phyloP scores from a whole-genome alignment of 2,329 filamentous ascomycete genomes.

The Penicillium sp. region DNA sequence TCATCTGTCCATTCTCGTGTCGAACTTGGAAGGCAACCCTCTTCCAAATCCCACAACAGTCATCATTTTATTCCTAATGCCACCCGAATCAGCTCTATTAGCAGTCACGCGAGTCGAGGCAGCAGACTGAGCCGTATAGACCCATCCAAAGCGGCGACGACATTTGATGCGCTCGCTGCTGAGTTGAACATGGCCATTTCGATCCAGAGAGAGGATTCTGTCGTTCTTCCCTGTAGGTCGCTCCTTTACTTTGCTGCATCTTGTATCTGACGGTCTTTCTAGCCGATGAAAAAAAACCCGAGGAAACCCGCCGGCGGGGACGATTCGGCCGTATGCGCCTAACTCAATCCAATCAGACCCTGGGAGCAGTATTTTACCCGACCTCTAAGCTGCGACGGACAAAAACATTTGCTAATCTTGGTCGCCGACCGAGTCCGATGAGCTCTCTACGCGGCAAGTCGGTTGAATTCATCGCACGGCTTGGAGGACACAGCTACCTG shows the following conservation, averaged over 20 bases:
- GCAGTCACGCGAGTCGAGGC: slow-evolving; percentile 7
- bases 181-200: slow-evolving; percentile 24
- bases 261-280: not conserved
- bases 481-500: slow-evolving; percentile 45
- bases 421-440: slow-evolving; percentile 28
- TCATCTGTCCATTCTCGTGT: not conserved
- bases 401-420: slow-evolving; percentile 39
- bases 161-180: slow-evolving; percentile 33
- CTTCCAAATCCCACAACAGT: slow-evolving; percentile 15
- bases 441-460: slow-evolving; percentile 36
- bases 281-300: not conserved
- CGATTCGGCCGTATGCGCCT: slow-evolving; percentile 32
- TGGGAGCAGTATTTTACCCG: slow-evolving; percentile 19
- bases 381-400: slow-evolving; percentile 35
- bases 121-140: slow-evolving; percentile 25
- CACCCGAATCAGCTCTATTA: slow-evolving; percentile 4
- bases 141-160: slow-evolving; percentile 23
- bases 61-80: not conserved
- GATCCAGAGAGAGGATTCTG: slow-evolving; percentile 7
- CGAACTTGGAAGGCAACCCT: not conserved
- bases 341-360: slow-evolving; percentile 34
- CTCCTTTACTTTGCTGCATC: not conserved
- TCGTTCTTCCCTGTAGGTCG: slow-evolving; percentile 6
- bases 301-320: slow-evolving; percentile 16
- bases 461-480: slow-evolving; percentile 42